Percentiles rank a stretch among this genome's conserved stretches.
phyloP scores from a whole-genome alignment of 108 stramenopile species.

The Aurantiochytrium sp. region DNA sequence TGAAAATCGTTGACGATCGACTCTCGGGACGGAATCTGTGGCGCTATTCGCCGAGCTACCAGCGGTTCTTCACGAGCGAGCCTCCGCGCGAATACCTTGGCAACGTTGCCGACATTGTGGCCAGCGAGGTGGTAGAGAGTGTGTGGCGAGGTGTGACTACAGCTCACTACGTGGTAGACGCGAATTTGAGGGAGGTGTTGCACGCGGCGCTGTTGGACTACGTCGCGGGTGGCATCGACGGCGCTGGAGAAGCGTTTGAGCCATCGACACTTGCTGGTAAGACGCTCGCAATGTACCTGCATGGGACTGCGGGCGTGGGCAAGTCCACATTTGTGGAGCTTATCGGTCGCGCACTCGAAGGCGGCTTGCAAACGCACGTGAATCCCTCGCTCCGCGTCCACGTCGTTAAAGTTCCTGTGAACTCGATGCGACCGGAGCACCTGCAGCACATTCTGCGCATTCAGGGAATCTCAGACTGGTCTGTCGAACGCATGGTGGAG shows the following conservation, averaged over 20 bases:
- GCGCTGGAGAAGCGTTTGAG: neutral
- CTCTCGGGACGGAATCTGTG: neutral
- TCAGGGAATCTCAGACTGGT: constrained; percentile 5
- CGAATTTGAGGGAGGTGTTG: neutral
- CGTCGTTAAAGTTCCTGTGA: neutral
- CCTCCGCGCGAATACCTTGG: neutral
- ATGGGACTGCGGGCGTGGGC: neutral
- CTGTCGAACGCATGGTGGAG: constrained; percentile 4
- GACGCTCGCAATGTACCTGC: neutral
- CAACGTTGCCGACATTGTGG: neutral
- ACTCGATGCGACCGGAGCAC: neutral
- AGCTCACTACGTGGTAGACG: neutral
- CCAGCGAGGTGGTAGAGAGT: neutral
- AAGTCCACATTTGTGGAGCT: neutral
- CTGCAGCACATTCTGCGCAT: constrained; percentile 9
- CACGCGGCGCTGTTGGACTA: neutral
- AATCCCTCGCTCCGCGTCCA: neutral
- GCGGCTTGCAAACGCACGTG: neutral
- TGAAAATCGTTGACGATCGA: neutral
- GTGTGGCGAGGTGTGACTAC: neutral
- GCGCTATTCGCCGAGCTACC: constrained; percentile 3
- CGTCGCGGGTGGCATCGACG: neutral
- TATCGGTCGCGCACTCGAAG: neutral
- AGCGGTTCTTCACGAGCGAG: neutral
- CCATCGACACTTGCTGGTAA: neutral